These are phyloP conservation scores for Tetrapisispora pingtungensis DNA, from an alignment of 805 yeast genomes.

Conservation along the genomic window DNA sequence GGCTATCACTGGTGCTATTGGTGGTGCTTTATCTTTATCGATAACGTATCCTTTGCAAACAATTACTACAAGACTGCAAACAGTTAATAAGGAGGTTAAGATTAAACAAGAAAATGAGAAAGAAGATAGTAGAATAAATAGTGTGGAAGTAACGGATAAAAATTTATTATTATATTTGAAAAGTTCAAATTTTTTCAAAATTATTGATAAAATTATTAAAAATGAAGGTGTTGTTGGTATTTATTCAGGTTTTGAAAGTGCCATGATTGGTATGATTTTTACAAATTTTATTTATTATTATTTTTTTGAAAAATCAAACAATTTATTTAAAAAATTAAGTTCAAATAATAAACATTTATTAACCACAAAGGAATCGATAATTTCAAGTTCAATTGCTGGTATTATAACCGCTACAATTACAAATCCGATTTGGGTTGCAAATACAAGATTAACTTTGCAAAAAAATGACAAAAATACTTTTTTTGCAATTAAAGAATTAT, in stretches of 20 bases:
- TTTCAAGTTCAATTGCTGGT: slow-evolving; percentile 87
- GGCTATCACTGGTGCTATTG: slow-evolving; percentile 91
- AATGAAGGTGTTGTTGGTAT: slow-evolving; percentile 59
- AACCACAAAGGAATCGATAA: slow-evolving; percentile 52
- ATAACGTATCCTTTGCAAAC: slow-evolving; percentile 87
- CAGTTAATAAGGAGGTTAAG: slow-evolving; percentile 7
- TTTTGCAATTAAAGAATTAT: slow-evolving; percentile 48
- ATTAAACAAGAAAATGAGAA: slow-evolving; percentile 9
- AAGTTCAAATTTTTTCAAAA: slow-evolving; percentile 22
- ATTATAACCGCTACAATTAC: slow-evolving; percentile 90
- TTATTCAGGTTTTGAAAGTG: slow-evolving; percentile 81
- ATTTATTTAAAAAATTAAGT: slow-evolving; percentile 29
- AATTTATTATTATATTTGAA: slow-evolving; percentile 6
- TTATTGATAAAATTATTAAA: slow-evolving; percentile 38
- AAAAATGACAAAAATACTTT: slow-evolving; percentile 38
- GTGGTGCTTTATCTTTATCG: slow-evolving; percentile 80
- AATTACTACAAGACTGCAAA: slow-evolving; percentile 79
- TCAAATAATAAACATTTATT: slow-evolving; percentile 32
- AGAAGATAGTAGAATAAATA: slow-evolving; percentile 5
- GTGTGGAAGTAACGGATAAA: not conserved
- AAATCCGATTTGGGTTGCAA: slow-evolving; percentile 95
- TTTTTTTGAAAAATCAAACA: slow-evolving; percentile 67
- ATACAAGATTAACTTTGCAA: slow-evolving; percentile 76
- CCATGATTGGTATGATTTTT: slow-evolving; percentile 72
- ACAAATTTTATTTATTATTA: slow-evolving; percentile 87